Evolutionary conservation across 352 stramenopile genomes (phyloP).

Genomic region (Phytophthora hibernalis): DNA sequence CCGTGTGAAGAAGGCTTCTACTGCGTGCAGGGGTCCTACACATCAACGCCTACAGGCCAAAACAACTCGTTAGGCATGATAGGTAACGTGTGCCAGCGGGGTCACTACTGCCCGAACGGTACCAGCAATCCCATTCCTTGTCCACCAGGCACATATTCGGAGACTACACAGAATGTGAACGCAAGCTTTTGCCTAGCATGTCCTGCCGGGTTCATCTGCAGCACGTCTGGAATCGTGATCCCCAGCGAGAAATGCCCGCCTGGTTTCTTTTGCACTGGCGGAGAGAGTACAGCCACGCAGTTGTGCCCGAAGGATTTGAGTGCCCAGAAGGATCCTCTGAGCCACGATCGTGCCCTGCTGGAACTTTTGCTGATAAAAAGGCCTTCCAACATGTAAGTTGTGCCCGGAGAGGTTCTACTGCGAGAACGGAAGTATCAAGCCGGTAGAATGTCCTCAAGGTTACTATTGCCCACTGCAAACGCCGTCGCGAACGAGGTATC

Average conservation of each 20-base stretch:
- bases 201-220: constrained; percentile 66
- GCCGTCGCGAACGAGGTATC: constrained; percentile 48
- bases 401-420: constrained; percentile 87
- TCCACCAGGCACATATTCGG: constrained; percentile 72
- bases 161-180: constrained; percentile 67
- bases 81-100: constrained; percentile 70
- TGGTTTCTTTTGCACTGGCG: constrained; percentile 70
- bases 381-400: constrained; percentile 61
- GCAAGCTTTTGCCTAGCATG: constrained; percentile 75
- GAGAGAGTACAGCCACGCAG: constrained; percentile 58
- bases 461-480: constrained; percentile 83
- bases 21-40: constrained; percentile 89
- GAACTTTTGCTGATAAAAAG: constrained; percentile 70
- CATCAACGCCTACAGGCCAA: constrained; percentile 69
- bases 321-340: constrained; percentile 70
- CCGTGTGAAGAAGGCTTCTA: constrained; percentile 87
- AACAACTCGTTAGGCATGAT: constrained; percentile 78
- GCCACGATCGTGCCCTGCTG: constrained; percentile 64
- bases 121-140: constrained; percentile 87
- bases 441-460: constrained; percentile 64
- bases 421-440: constrained; percentile 43
- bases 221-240: constrained; percentile 51
- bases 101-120: constrained; percentile 81
- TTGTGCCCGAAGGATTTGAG: constrained; percentile 70
- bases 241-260: constrained; percentile 58